Conservation (phyloP, 208 protist species). For the Phytomonas sp. region DNA sequence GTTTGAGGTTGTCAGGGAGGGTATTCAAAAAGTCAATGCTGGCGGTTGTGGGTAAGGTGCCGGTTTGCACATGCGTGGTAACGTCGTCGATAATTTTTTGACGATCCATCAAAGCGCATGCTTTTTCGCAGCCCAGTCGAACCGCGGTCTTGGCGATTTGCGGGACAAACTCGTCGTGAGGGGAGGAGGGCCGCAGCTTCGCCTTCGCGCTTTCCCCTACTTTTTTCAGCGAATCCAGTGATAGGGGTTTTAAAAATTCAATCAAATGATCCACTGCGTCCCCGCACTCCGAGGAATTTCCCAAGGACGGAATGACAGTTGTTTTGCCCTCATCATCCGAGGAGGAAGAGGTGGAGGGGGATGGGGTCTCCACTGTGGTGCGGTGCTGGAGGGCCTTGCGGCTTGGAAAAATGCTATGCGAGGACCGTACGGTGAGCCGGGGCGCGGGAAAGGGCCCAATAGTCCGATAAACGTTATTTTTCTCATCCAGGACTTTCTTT, state of each 20-base stretch:
- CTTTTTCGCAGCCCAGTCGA: slow-evolving; percentile 79
- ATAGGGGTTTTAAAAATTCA: slow-evolving; percentile 72
- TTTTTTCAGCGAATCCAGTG: slow-evolving; percentile 86
- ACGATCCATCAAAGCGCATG: slow-evolving; percentile 82
- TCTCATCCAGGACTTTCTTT: slow-evolving; percentile 80
- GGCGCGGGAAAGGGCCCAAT: slow-evolving; percentile 68
- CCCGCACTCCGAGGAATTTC: slow-evolving; percentile 2
- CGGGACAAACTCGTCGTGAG: slow-evolving; percentile 72
- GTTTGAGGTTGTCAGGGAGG: slow-evolving; percentile 68
- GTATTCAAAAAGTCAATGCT: slow-evolving; percentile 83
- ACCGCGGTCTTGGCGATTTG: slow-evolving; percentile 84
- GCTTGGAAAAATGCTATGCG: slow-evolving; percentile 68
- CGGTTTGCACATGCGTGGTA: slow-evolving; percentile 68
- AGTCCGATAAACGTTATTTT: slow-evolving; percentile 57
- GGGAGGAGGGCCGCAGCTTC: slow-evolving; percentile 64
- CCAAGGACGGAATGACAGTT: neutral
- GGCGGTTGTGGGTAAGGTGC: slow-evolving; percentile 58
- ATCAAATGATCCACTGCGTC: slow-evolving; percentile 75
- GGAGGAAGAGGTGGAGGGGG: slow-evolving; percentile 53
- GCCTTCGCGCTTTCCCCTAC: slow-evolving; percentile 84
- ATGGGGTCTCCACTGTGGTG: slow-evolving; percentile 52
- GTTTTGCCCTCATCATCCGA: slow-evolving; percentile 1
- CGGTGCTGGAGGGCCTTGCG: slow-evolving; percentile 78
- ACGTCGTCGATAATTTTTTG: slow-evolving; percentile 87
- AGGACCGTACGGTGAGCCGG: slow-evolving; percentile 59